Evolutionary conservation across 2,329 filamentous ascomycete species (phyloP), one percentile per base, ranked within the genome.

Genomic region (Diaporthe vaccinii): DNA sequence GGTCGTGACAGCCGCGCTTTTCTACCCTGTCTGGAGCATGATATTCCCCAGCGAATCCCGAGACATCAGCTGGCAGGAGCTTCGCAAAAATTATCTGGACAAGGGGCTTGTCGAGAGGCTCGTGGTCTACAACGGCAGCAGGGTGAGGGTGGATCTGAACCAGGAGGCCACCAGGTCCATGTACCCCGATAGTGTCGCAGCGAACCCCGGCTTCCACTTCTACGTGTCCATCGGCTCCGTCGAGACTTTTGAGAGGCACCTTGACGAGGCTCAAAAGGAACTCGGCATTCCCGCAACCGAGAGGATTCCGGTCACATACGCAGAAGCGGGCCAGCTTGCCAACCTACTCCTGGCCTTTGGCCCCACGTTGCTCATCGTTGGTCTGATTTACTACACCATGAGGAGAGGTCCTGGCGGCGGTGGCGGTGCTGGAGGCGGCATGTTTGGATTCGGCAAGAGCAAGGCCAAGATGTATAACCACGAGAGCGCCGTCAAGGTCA

Each of bases 11-110:
- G 88, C 85, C 78, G 85, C 86, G 58, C 79, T 89, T 10, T 85
- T 87, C 74, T 84, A 82, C 71, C 85, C 85, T 5, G 77, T 87
- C 72, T 83, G 85, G 69, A 82, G 83, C 71, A 84, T 85, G 77
- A 78, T 87, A 36, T 85, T 87, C 77, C 84, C 84, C 31, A 79
- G 81, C 68, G 86, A 88, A 78, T 82, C 82, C 15, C 82, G 92
- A 81, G 96, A 99, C 82, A 98, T 99, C 75, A 98, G 97, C 73
- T 99, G 95, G 95, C 96, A 99, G 85, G 97, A 99, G 85, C 95
- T 99, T 86, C 90, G 94, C 77, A 96, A 92, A 79, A 97, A 95
- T 44, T 98, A 98, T 88, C 88, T 99, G 76, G 95, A 98, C 85
- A 98, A 98, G 88, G 97, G 97, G 10, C 89, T 99, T 34, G 96